These are phyloP conservation scores for Rhodotorula toruloides DNA, from an alignment of 768 basidiomycete genomes.

Conservation along the genomic window DNA sequence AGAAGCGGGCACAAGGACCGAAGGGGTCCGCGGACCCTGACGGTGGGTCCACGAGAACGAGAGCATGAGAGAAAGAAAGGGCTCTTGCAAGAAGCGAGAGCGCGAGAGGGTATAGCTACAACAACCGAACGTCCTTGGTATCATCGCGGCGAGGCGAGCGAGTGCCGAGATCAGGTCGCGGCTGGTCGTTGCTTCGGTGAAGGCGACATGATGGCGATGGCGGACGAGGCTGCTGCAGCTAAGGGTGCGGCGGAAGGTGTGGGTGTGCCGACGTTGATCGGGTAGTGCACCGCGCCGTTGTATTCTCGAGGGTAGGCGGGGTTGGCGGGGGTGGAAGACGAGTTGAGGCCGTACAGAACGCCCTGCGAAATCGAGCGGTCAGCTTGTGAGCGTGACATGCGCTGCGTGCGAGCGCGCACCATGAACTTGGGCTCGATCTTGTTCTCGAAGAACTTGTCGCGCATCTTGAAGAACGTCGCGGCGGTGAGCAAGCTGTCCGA, in stretches of 20 bases:
- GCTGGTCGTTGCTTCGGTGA: conserved; percentile 10
- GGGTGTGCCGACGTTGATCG: conserved; percentile 19
- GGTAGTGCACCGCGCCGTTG: conserved; percentile 35
- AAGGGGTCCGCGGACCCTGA: too few species aligned
- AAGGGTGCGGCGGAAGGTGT: conserved; percentile 16
- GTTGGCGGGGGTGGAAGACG: conserved; percentile 4
- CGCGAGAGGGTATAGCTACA: neutral
- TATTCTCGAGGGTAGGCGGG: conserved; percentile 30
- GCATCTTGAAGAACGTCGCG: conserved; percentile 93
- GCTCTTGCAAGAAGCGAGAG: too few species aligned
- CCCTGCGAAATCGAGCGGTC: conserved; percentile 5
- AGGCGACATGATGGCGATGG: conserved; percentile 36
- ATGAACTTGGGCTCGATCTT: conserved; percentile 63
- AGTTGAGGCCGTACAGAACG: conserved; percentile 38
- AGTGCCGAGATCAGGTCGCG: neutral
- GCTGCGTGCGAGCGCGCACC: conserved; percentile 3
- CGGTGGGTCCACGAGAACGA: too few species aligned
- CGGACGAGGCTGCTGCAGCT: conserved; percentile 22
- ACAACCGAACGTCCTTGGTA: neutral
- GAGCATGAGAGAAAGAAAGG: too few species aligned
- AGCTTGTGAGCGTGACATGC: neutral
- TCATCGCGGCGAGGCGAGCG: neutral
- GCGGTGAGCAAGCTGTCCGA: conserved; percentile 94
- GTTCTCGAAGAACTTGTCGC: conserved; percentile 83
- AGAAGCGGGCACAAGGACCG: too few species aligned